Conservation (phyloP, 129 eudicot genomes). For the sunflower (Helianthus annuus) region HanXRQr2.0-SUNRISE NC_035438.2:30378033-30378532, state of each 20-base stretch:
- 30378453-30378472: neutral
- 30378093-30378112: conserved; percentile 74
- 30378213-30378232: conserved; percentile 60
- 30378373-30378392: conserved; percentile 45
- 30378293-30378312: conserved; percentile 45
- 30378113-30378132: conserved; percentile 70
- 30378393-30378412: conserved; percentile 40
- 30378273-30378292: conserved; percentile 74
- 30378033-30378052: conserved; percentile 26
- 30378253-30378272: conserved; percentile 52
- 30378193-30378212: conserved; percentile 73
- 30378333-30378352: conserved; percentile 30
- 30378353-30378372: conserved; percentile 44
- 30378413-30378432: conserved; percentile 26
- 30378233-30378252: conserved; percentile 54
- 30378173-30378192: conserved; percentile 52
- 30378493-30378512: conserved; percentile 47
- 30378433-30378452: conserved; percentile 9
- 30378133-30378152: conserved; percentile 61
- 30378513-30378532: conserved; percentile 41
- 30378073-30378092: conserved; percentile 61
- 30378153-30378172: conserved; percentile 66
- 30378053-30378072: conserved; percentile 45
- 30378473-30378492: conserved; percentile 26
- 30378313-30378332: conserved; percentile 40